A percentile compares a stretch with the other conserved stretches of the same genome.
phyloP scores from a whole-genome alignment of 1,284 basidiomycete genomes.

The Papiliotrema fonsecae region DNA sequence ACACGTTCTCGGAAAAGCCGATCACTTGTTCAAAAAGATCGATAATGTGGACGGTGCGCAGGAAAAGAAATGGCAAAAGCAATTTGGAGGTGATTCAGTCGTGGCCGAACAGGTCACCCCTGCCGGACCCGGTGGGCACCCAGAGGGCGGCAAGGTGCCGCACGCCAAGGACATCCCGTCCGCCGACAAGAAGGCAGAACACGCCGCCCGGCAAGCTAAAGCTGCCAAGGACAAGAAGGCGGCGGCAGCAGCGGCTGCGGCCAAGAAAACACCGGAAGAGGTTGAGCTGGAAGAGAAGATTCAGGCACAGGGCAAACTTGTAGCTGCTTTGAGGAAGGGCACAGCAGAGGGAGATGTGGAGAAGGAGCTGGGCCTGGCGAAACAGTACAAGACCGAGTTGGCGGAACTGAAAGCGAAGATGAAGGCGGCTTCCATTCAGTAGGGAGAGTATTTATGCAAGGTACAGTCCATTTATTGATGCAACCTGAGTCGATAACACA shows the following conservation, averaged over 20 bases:
- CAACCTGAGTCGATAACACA: too few relatives aligned
- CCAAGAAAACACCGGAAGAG: constrained; percentile 47
- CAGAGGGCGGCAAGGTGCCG: constrained; percentile 38
- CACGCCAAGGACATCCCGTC: constrained; percentile 30
- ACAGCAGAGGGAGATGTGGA: constrained; percentile 53
- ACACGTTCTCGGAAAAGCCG: constrained; percentile 79
- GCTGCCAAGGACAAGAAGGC: constrained; percentile 33
- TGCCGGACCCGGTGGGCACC: constrained; percentile 32
- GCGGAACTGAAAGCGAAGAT: constrained; percentile 50
- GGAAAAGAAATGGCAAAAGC: constrained; percentile 73
- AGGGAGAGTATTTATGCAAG: constrained; percentile 1
- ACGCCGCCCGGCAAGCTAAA: constrained; percentile 21
- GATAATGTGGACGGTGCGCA: constrained; percentile 67
- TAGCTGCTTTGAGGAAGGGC: constrained; percentile 64
- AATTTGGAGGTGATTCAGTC: constrained; percentile 66
- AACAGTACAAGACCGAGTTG: constrained; percentile 62
- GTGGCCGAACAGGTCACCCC: constrained; percentile 29
- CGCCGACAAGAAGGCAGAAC: constrained; percentile 36
- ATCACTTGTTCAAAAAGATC: constrained; percentile 89
- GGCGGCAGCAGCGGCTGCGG: constrained; percentile 31
- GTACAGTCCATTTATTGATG: too few relatives aligned
- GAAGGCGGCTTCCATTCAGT: constrained; percentile 20
- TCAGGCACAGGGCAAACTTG: constrained; percentile 64
- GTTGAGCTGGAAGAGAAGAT: constrained; percentile 56
- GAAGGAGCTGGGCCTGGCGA: constrained; percentile 53